phyloP scores from a whole-genome alignment of 306 rosid species.

The Acmispon strigosus region DNA sequence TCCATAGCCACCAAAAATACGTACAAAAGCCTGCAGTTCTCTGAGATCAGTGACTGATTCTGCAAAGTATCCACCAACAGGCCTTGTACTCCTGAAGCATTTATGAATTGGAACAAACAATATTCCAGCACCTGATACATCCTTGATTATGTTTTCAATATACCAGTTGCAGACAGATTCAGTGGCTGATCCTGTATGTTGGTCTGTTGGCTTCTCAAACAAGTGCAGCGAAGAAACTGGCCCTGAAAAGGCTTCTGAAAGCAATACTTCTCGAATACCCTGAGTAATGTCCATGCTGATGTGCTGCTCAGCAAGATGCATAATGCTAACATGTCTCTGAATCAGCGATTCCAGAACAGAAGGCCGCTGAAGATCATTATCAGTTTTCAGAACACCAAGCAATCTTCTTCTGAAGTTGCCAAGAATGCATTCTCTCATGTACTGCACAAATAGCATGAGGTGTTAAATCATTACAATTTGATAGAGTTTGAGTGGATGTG shows the following conservation, averaged over 20 bases:
- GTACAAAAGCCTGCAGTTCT: conserved; percentile 85
- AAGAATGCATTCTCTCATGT: conserved; percentile 99
- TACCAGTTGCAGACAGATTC: conserved; percentile 95
- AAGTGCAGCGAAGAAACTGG: conserved; percentile 92
- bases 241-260: conserved; percentile 85
- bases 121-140: conserved; percentile 88
- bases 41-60: conserved; percentile 90
- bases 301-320: conserved; percentile 97
- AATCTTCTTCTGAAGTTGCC: conserved; percentile 97
- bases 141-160: conserved; percentile 89
- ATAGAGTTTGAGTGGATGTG: background rate
- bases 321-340: conserved; percentile 75
- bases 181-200: conserved; percentile 83
- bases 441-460: conserved; percentile 52
- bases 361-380: conserved; percentile 95
- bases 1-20: conserved; percentile 92
- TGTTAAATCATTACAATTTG: conserved; percentile 16
- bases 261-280: conserved; percentile 91
- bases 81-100: conserved; percentile 95
- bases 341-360: conserved; percentile 81
- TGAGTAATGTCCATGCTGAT: conserved; percentile 96
- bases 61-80: conserved; percentile 98
- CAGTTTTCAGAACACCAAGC: conserved; percentile 89
- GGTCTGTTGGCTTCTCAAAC: conserved; percentile 83
- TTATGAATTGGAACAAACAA: conserved; percentile 87